These are phyloP conservation scores for Pigoraptor vietnamica DNA, from an alignment of 78 protist species.

Conservation along the genomic window DNA sequence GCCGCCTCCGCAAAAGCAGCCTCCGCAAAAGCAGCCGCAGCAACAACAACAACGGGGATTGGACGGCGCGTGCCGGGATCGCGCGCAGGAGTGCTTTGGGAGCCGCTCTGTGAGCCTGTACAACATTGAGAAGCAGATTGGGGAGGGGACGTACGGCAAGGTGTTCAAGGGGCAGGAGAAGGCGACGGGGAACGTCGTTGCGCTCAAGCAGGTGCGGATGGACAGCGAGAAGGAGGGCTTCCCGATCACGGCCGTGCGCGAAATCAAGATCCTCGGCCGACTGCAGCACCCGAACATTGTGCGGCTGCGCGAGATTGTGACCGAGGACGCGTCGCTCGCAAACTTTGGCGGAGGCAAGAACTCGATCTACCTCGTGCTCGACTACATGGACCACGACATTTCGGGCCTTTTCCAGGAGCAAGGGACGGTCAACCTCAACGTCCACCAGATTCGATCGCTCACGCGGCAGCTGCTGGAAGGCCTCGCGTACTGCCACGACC, in stretches of 20 bases:
- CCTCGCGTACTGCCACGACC: slow-evolving; percentile 87
- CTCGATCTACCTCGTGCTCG: slow-evolving; percentile 52
- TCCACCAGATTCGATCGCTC: slow-evolving; percentile 29
- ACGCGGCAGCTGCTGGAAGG: slow-evolving; percentile 89
- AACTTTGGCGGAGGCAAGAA: not conserved
- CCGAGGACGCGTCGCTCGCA: not conserved
- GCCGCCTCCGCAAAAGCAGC: too few relatives aligned
- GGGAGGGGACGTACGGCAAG: slow-evolving; percentile 8
- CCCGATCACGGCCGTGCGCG: slow-evolving; percentile 71
- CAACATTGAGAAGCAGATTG: not conserved
- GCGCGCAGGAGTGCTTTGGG: not conserved
- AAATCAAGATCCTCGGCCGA: slow-evolving; percentile 45
- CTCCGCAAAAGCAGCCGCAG: too few relatives aligned
- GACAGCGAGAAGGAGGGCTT: slow-evolving; percentile 70
- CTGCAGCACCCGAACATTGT: slow-evolving; percentile 42
- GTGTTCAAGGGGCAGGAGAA: slow-evolving; percentile 42
- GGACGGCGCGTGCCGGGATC: not conserved
- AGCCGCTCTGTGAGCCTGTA: not conserved
- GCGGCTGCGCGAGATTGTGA: not conserved
- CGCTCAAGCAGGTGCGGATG: slow-evolving; percentile 56
- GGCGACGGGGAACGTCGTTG: slow-evolving; percentile 51
- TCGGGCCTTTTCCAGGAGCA: slow-evolving; percentile 35
- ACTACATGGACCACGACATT: slow-evolving; percentile 65
- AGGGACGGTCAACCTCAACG: not conserved
- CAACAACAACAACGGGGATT: too few relatives aligned